phyloP scores from a whole-genome alignment of 495 filamentous ascomycete species.

The Parathielavia hyrcaniae region DNA sequence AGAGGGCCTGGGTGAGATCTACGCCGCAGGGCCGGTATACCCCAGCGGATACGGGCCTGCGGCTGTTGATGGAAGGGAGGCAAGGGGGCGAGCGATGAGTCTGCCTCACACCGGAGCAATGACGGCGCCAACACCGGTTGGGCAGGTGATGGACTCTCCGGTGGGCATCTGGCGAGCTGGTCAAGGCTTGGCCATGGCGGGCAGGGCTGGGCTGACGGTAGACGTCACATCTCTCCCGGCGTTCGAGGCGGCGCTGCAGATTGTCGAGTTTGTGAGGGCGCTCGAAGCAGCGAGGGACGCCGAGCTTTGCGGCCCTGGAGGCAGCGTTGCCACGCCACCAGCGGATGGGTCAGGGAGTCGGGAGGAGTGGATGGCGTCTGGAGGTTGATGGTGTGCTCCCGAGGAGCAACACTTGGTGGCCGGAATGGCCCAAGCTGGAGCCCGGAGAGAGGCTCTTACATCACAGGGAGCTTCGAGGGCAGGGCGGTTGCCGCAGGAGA shows the following conservation, averaged over 20 bases:
- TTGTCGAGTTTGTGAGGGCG: conserved; percentile 23
- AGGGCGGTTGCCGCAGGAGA: not conserved
- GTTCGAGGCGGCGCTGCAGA: conserved; percentile 25
- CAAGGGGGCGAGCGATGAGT: not conserved
- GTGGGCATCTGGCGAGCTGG: not conserved
- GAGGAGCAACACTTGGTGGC: too few species aligned
- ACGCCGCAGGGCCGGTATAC: too few species aligned
- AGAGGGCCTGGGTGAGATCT: too few species aligned
- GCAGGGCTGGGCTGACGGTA: conserved; percentile 14
- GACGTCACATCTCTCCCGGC: conserved; percentile 20
- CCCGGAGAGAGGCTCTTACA: not conserved
- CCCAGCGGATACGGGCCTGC: too few species aligned
- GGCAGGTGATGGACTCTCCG: not conserved
- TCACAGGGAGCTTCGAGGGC: not conserved
- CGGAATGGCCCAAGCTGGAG: too few species aligned
- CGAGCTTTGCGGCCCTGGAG: conserved; percentile 9
- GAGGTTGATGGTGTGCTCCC: not conserved
- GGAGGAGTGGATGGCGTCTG: conserved; percentile 5
- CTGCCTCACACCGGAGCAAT: not conserved
- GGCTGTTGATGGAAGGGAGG: not conserved
- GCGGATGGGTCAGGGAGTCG: conserved; percentile 1
- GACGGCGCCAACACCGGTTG: not conserved
- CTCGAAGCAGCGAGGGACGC: conserved; percentile 16
- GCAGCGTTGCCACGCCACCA: conserved; percentile 13
- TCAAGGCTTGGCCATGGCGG: conserved; percentile 1